phyloP scores from a whole-genome alignment of 805 yeast species.

The Maudiozyma serrabonitensis region DNA sequence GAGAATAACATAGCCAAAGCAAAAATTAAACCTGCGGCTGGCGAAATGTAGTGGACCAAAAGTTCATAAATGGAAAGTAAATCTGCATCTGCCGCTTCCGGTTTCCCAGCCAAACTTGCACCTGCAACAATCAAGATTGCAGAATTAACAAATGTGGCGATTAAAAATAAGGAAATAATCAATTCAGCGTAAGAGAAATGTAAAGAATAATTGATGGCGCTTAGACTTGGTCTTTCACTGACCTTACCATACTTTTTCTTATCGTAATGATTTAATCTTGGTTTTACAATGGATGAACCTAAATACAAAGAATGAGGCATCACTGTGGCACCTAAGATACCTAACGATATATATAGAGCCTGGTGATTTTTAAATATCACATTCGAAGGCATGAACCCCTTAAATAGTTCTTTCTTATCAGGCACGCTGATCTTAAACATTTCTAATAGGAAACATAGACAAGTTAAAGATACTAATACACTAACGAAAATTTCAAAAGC shows the following conservation, averaged over 20 bases:
- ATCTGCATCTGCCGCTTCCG: conserved; percentile 69
- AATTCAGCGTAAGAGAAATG: conserved; percentile 74
- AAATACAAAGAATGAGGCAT: conserved; percentile 87
- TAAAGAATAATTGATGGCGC: conserved; percentile 73
- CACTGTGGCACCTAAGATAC: conserved; percentile 87
- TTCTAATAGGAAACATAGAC: conserved; percentile 65
- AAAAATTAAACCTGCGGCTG: conserved; percentile 80
- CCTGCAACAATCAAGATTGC: conserved; percentile 89
- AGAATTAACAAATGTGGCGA: conserved; percentile 87
- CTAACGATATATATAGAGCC: conserved; percentile 69
- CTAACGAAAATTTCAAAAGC: conserved; percentile 72
- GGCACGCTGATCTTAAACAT: conserved; percentile 50
- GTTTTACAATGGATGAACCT: conserved; percentile 82
- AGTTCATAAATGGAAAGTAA: conserved; percentile 69
- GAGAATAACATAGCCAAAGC: conserved; percentile 81
- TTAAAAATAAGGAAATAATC: conserved; percentile 69
- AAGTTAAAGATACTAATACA: conserved; percentile 60
- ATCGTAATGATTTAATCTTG: conserved; percentile 72
- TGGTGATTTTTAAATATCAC: conserved; percentile 50
- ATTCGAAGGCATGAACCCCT: conserved; percentile 66
- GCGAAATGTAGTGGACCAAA: conserved; percentile 59
- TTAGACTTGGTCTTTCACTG: conserved; percentile 60
- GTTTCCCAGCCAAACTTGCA: conserved; percentile 60
- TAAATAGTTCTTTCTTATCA: conserved; percentile 40
- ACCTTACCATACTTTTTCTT: conserved; percentile 39